Evolutionary conservation across 2,329 filamentous ascomycete genomes (phyloP), one percentile per base, ranked within the genome.

Genomic region (Hypomyces rosellus): DNA sequence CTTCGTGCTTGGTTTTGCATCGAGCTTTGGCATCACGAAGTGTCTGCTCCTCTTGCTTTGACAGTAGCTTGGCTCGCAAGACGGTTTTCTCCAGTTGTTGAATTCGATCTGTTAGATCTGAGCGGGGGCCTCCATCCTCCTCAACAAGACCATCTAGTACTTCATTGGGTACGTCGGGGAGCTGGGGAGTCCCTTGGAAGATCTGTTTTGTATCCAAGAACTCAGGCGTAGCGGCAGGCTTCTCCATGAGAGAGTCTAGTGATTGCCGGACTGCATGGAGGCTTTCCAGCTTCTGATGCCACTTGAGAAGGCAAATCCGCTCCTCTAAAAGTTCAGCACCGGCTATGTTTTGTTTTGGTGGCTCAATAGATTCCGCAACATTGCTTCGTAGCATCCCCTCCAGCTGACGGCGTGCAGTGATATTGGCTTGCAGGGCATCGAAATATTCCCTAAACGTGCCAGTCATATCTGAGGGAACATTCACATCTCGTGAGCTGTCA

Each of bases 41-140:
- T 1, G 77, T 66, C 45, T 75, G 74, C 59, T 83, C 77, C 59
- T 85, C 81, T 45, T 72, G 74, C 54, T 74, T 73, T 1, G 82
- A 69, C 6, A 77, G 67, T 15, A 84, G 63, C 57, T 82, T 84
- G 15, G 81, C 74, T 34, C 76, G 74, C 33, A 86, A 63, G 3
- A 82, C 75, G 0, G 76, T 75, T 59, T 78, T 82, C 56, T 84
- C 80, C 5, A 86, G 64, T 25, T 73, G 71, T 30, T 73, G 69
- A 38, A 79, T 65, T 4, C 80, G 70, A 1, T 66, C 69, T 44
- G 72, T 68, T 1, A 84, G 60, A 36, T 77, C 73, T 1, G 65
- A 62, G 13, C 69, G 67, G 5, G 66, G 56, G 5, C 63, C 55
- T 22, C 62, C 65, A 37, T 67, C 65, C 46, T 76, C 72, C 30